Evolutionary conservation across 768 basidiomycete species (phyloP).

Genomic region (Agaricus subrufescens): DNA sequence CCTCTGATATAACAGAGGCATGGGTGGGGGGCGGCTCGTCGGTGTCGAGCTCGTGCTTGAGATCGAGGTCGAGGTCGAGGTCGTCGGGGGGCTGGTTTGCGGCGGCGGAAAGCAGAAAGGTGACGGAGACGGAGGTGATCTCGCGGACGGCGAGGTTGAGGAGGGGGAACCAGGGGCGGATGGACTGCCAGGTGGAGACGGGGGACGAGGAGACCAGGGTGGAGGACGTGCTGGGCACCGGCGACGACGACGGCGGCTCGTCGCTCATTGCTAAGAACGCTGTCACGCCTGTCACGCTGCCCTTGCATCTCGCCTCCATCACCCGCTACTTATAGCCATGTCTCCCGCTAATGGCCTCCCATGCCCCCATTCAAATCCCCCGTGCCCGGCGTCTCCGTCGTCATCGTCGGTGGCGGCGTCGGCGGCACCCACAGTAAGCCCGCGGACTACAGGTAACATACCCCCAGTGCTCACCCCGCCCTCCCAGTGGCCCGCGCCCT

Average conservation of each 20-base stretch:
- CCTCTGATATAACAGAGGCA: slow-evolving; percentile 52
- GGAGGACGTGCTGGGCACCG: slow-evolving; percentile 3
- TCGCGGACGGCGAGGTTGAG: slow-evolving; percentile 71
- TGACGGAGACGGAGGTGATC: slow-evolving; percentile 82
- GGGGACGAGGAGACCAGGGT: slow-evolving; percentile 13
- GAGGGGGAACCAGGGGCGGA: slow-evolving; percentile 73
- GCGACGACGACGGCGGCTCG: slow-evolving; percentile 3
- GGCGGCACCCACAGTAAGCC: slow-evolving; percentile 3
- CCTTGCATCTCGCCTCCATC: no score
- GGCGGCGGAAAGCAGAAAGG: slow-evolving; percentile 63
- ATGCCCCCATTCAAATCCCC: no score
- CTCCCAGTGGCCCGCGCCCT: slow-evolving; percentile 32
- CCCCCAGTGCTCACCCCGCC: background rate
- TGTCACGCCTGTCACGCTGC: background rate
- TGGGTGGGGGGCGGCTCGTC: slow-evolving; percentile 9
- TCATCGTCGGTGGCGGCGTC: background rate
- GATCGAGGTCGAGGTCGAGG: slow-evolving; percentile 5
- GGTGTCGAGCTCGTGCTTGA: slow-evolving; percentile 6
- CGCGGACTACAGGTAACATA: background rate
- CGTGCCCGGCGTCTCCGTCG: background rate
- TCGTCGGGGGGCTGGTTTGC: background rate
- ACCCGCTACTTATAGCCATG: no score
- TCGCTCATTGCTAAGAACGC: background rate
- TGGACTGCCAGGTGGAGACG: slow-evolving; percentile 54
- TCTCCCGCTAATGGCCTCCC: no score